Evolutionary conservation across 768 basidiomycete genomes (phyloP).

Genomic region (Calocybe indica): DNA sequence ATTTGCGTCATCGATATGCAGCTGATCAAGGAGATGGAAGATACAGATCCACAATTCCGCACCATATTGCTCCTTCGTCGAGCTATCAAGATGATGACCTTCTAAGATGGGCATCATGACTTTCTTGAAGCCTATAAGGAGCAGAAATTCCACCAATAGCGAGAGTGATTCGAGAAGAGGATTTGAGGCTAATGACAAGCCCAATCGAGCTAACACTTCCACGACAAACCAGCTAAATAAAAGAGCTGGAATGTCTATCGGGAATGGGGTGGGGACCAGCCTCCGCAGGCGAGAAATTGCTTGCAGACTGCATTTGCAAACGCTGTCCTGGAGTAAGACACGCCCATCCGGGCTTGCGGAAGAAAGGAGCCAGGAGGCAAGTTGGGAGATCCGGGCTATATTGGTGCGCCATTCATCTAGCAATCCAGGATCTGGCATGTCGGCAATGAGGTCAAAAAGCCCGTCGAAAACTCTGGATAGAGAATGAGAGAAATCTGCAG

Average conservation of each 20-base stretch:
- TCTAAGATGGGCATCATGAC: constrained; percentile 34
- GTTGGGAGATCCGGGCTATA: constrained; percentile 34
- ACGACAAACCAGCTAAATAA: constrained; percentile 58
- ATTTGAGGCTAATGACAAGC: constrained; percentile 12
- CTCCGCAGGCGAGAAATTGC: constrained; percentile 34
- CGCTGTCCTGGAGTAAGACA: constrained; percentile 18
- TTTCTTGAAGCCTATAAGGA: constrained; percentile 45
- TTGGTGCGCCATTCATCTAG: constrained; percentile 7
- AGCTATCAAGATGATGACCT: constrained; percentile 26
- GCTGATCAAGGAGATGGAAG: constrained; percentile 45
- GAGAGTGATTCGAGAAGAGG: constrained; percentile 23
- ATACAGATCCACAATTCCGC: constrained; percentile 74
- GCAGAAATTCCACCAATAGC: constrained; percentile 43
- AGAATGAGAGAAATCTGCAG: constrained; percentile 36
- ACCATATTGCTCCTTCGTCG: constrained; percentile 32
- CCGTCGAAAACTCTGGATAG: constrained; percentile 43
- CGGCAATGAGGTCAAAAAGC: constrained; percentile 31
- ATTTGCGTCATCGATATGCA: constrained; percentile 8
- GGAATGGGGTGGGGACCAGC: constrained; percentile 20
- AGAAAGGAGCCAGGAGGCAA: constrained; percentile 13
- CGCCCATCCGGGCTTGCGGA: constrained; percentile 5
- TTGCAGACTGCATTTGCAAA: constrained; percentile 30
- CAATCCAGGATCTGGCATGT: constrained; percentile 22
- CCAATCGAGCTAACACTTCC: constrained; percentile 43
- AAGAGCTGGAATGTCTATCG: constrained; percentile 34